A percentile compares a stretch with the other conserved stretches of the same genome.
phyloP scores from a whole-genome alignment of 208 protist species.

The Leishmania braziliensis region DNA sequence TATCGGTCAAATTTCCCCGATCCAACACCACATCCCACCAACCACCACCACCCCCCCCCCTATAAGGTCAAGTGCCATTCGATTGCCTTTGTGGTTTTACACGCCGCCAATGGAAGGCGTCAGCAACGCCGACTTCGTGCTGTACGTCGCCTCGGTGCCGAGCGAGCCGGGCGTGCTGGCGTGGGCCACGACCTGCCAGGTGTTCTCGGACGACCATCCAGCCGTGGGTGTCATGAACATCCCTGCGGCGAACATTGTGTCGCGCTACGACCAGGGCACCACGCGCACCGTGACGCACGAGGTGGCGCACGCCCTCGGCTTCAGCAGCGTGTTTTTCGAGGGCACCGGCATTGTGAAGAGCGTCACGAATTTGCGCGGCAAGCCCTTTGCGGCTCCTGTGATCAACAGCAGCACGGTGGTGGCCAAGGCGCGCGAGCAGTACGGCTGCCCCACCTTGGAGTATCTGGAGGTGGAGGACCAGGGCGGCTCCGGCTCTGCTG shows the following conservation, averaged over 20 bases:
- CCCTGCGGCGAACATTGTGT: conserved; percentile 31
- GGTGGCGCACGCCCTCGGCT: conserved; percentile 86
- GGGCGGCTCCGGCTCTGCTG: conserved; percentile 21
- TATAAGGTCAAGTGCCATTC: no score
- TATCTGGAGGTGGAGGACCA: conserved; percentile 83
- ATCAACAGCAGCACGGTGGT: conserved; percentile 41
- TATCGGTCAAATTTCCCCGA: no score
- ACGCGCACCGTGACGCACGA: conserved; percentile 66
- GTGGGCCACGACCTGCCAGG: conserved; percentile 54
- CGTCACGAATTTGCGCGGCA: conserved; percentile 27
- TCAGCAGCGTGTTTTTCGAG: conserved; percentile 28
- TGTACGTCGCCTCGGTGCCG: conserved; percentile 65
- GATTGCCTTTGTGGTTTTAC: no score
- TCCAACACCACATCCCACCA: no score
- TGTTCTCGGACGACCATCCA: conserved; percentile 20
- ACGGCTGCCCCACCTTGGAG: conserved; percentile 50
- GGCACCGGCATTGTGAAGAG: background rate
- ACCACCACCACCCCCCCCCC: no score
- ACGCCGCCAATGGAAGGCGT: conserved; percentile 33
- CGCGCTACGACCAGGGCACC: background rate
- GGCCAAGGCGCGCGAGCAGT: conserved; percentile 69
- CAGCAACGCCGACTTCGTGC: conserved; percentile 48
- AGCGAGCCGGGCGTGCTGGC: conserved; percentile 9
- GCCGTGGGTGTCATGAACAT: conserved; percentile 62
- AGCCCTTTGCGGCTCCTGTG: conserved; percentile 4